Evolutionary conservation across 1,139 yeast species (phyloP), one percentile per base, ranked within the genome.

Genomic region (Yarrowia galli): DNA sequence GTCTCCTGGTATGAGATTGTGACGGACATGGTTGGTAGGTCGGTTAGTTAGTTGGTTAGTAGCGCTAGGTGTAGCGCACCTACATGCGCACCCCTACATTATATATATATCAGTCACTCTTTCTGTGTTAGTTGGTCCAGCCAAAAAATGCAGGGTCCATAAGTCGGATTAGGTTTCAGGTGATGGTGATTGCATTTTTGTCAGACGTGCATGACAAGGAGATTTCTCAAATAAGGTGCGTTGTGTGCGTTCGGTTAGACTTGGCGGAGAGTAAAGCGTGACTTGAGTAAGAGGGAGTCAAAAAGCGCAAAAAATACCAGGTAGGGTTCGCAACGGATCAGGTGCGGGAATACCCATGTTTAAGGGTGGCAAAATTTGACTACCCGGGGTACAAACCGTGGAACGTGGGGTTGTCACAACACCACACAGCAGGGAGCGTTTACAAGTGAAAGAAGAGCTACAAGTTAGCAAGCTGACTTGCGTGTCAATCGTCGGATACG

Each of bases 121-220:
- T 36, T 53, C 58, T 53, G 20, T 35, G 22, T 22, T 15, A 9
- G 15, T 5, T n/a, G 16, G 43, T 35, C 58, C 56, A 49, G 42
- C 56, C 56, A 35, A 40, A 53, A 56, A 56, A 40, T 43, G 51
- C 64, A 58, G 64, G 64, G 64, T 36, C 64, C 51, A 28, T 42
- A 53, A 36, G 46, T 56, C 38, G 64, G 64, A 58, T 58, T 58
- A 28, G 49, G 64, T 42, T 56, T 58, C 38, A 35, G 22, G 61
- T 23, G n/a, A 15, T 38, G 46, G 61, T 58, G 49, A 58, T 58
- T 58, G 40, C 49, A 42, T 58, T 42, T 58, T 42, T 58, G 64
- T 58, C 61, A 58, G 64, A 58, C 51, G 64, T 58, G 64, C 64
- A 58, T 42, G 13, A 58, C 64, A 58, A 58, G 46, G 61, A 42